Conservation (phyloP, 805 yeast species). For the Candida saitoana region DNA sequence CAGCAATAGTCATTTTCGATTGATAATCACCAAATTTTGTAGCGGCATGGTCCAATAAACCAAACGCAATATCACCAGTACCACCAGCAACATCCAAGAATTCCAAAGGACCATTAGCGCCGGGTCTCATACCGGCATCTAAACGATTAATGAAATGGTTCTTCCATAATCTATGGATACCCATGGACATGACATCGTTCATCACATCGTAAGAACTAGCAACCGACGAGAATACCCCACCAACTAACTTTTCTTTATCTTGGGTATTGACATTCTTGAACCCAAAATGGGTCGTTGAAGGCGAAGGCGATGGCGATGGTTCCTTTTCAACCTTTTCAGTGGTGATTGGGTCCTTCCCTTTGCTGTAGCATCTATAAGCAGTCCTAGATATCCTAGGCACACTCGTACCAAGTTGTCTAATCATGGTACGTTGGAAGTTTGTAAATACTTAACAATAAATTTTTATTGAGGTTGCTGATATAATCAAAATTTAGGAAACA, state of each 20-base stretch:
- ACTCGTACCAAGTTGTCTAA: slow-evolving; percentile 1
- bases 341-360: neutral
- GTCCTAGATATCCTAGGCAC: slow-evolving; percentile 2
- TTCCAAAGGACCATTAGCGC: slow-evolving; percentile 67
- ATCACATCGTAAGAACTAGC: slow-evolving; percentile 92
- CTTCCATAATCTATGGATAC: slow-evolving; percentile 94
- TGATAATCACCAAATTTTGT: slow-evolving; percentile 66
- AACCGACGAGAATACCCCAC: slow-evolving; percentile 88
- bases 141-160: slow-evolving; percentile 79
- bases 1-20: slow-evolving; percentile 85
- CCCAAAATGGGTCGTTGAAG: slow-evolving; percentile 86
- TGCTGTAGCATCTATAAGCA: neutral
- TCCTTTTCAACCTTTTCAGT: neutral
- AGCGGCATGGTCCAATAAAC: slow-evolving; percentile 88
- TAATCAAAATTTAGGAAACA: too few relatives aligned
- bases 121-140: slow-evolving; percentile 93
- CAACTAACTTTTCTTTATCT: slow-evolving; percentile 79
- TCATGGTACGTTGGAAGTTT: too few relatives aligned
- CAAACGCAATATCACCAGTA: slow-evolving; percentile 96
- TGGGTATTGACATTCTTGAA: slow-evolving; percentile 73
- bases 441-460: too few relatives aligned
- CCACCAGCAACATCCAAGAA: slow-evolving; percentile 98
- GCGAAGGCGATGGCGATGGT: slow-evolving; percentile 5
- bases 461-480: neutral
- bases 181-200: slow-evolving; percentile 98